Base-by-base conservation (phyloP, 768 basidiomycete genomes). In the Tricholoma hemisulphureum region DNA sequence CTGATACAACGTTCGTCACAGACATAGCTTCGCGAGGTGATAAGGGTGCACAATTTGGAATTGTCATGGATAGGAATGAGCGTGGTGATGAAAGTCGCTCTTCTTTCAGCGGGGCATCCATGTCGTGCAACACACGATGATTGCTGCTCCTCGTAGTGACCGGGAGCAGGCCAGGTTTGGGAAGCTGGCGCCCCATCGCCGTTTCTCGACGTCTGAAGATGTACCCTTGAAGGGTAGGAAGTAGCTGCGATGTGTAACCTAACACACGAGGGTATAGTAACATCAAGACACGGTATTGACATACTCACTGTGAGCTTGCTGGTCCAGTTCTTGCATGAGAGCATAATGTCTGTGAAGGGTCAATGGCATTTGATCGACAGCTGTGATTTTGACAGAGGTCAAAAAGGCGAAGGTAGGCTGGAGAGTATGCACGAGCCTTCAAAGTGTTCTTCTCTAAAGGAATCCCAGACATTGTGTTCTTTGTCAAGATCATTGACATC, bases 351-450 rank as follows among this genome's bases (percentile, higher is more conserved):
- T 78, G 58, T 88, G 85, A 20, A 93, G 69, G 24, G 87, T 85
- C 54, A 91, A 72, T 1, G 92, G 92, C 7, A 94, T 71, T 67
- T 92, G 89, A 58, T 91, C 89, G 52, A 93, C 78, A 49, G 86
- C 91, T 94, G 34, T 31, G 51, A 54, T 51, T 41, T 39, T 31
- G 31, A 51, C 50, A 16, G 16, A 43, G 53, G 50, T 39, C 21
- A 29, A 11, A n/a, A 18, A 16, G 16, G 13, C 14, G 16, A 31
- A 23, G 32, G 29, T 31, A 6, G 16, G 43, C 35, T 18, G 16
- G 26, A 28, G n/a, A n/a, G 18, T n/a, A 18, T 10, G 9, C 43
- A 60, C 77, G 50, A 41, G 87, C 91, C 83, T 81, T 92, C 91
- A 68, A 84, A 85, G 63, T 91, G 84, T 58, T 93, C 88, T 65